A percentile compares a stretch with the other conserved stretches of the same genome.
Conservation (phyloP, 1,284 basidiomycete species). For the Pisolithus thermaeus region DNA sequence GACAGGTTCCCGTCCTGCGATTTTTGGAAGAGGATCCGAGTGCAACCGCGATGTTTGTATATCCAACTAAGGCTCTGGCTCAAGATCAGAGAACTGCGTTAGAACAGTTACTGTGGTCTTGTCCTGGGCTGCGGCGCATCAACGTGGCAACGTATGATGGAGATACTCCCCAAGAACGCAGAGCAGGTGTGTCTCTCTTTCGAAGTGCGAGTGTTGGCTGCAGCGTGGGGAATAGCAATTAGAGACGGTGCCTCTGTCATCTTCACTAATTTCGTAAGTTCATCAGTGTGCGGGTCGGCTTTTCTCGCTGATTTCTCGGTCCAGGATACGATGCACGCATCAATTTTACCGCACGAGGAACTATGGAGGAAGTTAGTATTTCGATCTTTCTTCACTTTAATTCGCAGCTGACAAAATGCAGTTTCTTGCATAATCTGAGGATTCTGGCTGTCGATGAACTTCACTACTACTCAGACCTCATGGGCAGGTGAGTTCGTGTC, state of each 20-base stretch:
- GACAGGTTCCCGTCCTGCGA: slow-evolving; percentile 66
- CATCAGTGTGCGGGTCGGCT: neutral
- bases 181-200: slow-evolving; percentile 39
- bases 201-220: neutral
- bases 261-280: slow-evolving; percentile 69
- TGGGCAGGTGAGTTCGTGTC: slow-evolving; percentile 53
- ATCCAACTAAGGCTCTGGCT: slow-evolving; percentile 91
- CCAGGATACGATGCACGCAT: slow-evolving; percentile 87
- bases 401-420: slow-evolving; percentile 22
- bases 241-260: slow-evolving; percentile 64
- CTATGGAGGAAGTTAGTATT: slow-evolving; percentile 65
- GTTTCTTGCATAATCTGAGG: slow-evolving; percentile 71
- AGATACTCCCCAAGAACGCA: slow-evolving; percentile 70
- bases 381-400: neutral
- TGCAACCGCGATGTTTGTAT: slow-evolving; percentile 80
- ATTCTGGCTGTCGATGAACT: slow-evolving; percentile 83
- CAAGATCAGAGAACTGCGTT: slow-evolving; percentile 80
- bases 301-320: slow-evolving; percentile 1
- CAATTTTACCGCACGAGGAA: slow-evolving; percentile 82
- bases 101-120: slow-evolving; percentile 59
- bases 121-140: slow-evolving; percentile 58
- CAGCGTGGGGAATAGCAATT: slow-evolving; percentile 39
- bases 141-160: slow-evolving; percentile 83
- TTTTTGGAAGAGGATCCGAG: slow-evolving; percentile 59
- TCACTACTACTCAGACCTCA: slow-evolving; percentile 71